Conservation (phyloP, 768 basidiomycete species). For the Lactarius psammicola region DNA sequence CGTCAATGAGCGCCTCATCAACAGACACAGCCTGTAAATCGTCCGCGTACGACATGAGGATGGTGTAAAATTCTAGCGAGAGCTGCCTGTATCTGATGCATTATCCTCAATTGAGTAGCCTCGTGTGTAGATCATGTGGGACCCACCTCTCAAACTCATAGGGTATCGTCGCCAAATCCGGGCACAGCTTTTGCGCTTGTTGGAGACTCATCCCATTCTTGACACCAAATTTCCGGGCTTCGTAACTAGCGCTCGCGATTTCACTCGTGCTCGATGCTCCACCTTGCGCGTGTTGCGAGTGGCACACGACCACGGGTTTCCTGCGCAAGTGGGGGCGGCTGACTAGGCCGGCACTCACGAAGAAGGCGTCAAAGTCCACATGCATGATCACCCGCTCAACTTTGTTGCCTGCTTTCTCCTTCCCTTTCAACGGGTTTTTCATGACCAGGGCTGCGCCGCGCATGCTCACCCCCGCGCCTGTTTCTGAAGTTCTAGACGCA, state of each 20-base stretch:
- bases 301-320: slow-evolving; percentile 92
- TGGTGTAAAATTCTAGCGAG: slow-evolving; percentile 88
- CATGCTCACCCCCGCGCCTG: slow-evolving; percentile 32
- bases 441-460: slow-evolving; percentile 46
- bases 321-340: slow-evolving; percentile 79
- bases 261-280: slow-evolving; percentile 85
- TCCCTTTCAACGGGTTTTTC: slow-evolving; percentile 57
- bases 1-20: slow-evolving; percentile 93
- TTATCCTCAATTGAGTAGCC: slow-evolving; percentile 12
- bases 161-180: slow-evolving; percentile 70
- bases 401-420: slow-evolving; percentile 51
- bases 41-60: slow-evolving; percentile 85
- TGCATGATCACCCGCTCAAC: slow-evolving; percentile 78
- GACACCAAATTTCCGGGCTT: slow-evolving; percentile 84
- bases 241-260: slow-evolving; percentile 93
- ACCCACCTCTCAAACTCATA: slow-evolving; percentile 88
- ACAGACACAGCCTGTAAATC: slow-evolving; percentile 94
- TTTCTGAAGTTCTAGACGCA: slow-evolving; percentile 29
- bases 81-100: slow-evolving; percentile 72
- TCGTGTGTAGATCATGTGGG: not conserved
- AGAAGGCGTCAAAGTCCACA: slow-evolving; percentile 96
- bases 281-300: slow-evolving; percentile 77
- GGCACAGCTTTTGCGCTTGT: slow-evolving; percentile 76
- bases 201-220: slow-evolving; percentile 94
- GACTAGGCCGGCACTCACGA: slow-evolving; percentile 87